Percentiles rank a stretch among this genome's conserved stretches.
Evolutionary conservation across 805 yeast species (phyloP).

Genomic region (Blastobotrys robertii): DNA sequence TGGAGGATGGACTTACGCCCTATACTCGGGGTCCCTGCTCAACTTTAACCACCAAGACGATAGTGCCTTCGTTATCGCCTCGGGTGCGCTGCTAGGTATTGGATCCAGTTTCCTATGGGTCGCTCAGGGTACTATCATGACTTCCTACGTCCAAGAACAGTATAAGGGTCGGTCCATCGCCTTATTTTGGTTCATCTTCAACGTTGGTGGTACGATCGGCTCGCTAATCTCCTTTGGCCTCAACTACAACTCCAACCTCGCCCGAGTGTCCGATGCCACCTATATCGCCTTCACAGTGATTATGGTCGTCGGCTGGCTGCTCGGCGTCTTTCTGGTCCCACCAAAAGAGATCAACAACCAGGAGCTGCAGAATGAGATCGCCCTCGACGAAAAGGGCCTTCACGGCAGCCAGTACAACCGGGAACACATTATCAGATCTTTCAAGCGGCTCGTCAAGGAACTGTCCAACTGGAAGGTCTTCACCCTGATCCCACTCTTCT

Average conservation of each 20-base stretch:
- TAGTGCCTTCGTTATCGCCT: constrained; percentile 42
- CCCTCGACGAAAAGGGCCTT: constrained; percentile 7
- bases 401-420: constrained; percentile 6
- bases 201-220: constrained; percentile 55
- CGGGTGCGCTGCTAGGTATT: constrained; percentile 50
- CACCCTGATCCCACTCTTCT: constrained; percentile 47
- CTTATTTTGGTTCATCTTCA: constrained; percentile 51
- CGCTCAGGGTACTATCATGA: constrained; percentile 47
- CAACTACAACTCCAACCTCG: constrained; percentile 33
- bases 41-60: constrained; percentile 39
- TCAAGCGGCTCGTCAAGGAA: constrained; percentile 6
- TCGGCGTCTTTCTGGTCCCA: constrained; percentile 18
- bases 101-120: constrained; percentile 51
- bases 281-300: constrained; percentile 45
- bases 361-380: constrained; percentile 1
- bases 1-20: constrained; percentile 48
- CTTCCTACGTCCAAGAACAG: constrained; percentile 44
- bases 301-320: constrained; percentile 38
- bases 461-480: constrained; percentile 13
- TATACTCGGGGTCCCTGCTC: constrained; percentile 44
- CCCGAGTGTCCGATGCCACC: constrained; percentile 39
- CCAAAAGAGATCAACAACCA: constrained; percentile 4
- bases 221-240: constrained; percentile 46
- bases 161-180: constrained; percentile 44
- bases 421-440: constrained; percentile 5